phyloP scores from a whole-genome alignment of 1,139 yeast genomes.

The Yamadazyma membranifaciens region DNA sequence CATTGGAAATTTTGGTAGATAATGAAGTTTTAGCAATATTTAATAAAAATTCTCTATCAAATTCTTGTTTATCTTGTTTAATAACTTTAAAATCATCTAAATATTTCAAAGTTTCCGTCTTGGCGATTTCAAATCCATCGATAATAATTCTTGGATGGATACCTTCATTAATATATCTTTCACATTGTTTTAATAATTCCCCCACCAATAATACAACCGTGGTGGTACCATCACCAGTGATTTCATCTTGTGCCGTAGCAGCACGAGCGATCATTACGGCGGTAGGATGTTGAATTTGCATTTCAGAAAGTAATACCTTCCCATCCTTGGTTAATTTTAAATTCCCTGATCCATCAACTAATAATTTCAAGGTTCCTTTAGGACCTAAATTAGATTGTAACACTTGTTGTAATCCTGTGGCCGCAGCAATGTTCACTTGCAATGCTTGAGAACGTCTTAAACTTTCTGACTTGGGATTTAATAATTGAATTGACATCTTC shows the following conservation, averaged over 20 bases:
- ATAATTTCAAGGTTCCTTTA: conserved; percentile 92
- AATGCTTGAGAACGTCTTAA: conserved; percentile 91
- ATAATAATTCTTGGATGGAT: conserved; percentile 93
- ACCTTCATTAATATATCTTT: conserved; percentile 87
- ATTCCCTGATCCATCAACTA: conserved; percentile 96
- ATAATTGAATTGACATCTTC: conserved; percentile 65
- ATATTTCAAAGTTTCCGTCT: conserved; percentile 68
- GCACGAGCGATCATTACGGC: conserved; percentile 99
- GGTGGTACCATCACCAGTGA: conserved; percentile 99
- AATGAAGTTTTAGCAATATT: conserved; percentile 92
- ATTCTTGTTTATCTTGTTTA: conserved; percentile 27
- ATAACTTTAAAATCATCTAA: conserved; percentile 55
- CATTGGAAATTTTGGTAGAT: conserved; percentile 77
- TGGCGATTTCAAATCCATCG: conserved; percentile 92
- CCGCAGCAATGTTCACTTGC: conserved; percentile 92
- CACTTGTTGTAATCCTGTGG: conserved; percentile 94
- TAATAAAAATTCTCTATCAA: conserved; percentile 83
- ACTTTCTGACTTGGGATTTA: conserved; percentile 97
- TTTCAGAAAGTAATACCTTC: conserved; percentile 85
- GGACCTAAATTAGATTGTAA: conserved; percentile 93
- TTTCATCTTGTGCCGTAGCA: conserved; percentile 98
- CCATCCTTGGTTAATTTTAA: conserved; percentile 97
- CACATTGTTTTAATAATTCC: conserved; percentile 91
- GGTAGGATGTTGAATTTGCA: conserved; percentile 99
- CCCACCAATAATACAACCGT: conserved; percentile 94